These are phyloP conservation scores for Gracilariopsis chorda DNA, from an alignment of 23 red algal genomes.

Conservation along the genomic window DNA sequence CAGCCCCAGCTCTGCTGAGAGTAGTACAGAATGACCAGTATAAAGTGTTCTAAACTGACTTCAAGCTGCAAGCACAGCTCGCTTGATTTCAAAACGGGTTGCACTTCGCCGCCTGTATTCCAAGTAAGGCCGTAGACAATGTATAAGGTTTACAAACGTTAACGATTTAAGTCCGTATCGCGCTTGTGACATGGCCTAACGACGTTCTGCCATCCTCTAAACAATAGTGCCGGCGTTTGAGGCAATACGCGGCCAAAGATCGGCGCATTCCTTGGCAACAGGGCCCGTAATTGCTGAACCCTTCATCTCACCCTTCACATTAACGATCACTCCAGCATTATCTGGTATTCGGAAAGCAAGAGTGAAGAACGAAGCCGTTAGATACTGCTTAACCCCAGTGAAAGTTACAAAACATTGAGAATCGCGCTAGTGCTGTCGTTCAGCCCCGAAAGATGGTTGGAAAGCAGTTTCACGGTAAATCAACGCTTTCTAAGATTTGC, in stretches of 20 bases:
- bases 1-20: too few relatives aligned
- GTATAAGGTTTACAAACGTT: too few relatives aligned
- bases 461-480: neutral
- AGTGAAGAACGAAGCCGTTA: neutral
- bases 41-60: too few relatives aligned
- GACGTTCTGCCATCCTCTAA: too few relatives aligned
- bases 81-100: too few relatives aligned
- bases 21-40: too few relatives aligned
- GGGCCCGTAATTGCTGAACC: conserved; percentile 97
- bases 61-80: too few relatives aligned
- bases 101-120: too few relatives aligned
- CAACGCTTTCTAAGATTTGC: conserved; percentile 10
- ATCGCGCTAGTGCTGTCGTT: neutral
- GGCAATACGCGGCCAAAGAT: conserved; percentile 98
- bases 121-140: too few relatives aligned
- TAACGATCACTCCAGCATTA: conserved; percentile 99
- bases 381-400: too few relatives aligned
- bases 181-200: too few relatives aligned
- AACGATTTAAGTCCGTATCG: too few relatives aligned
- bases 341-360: conserved; percentile 44
- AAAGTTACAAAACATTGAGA: neutral
- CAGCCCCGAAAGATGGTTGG: conserved; percentile 98
- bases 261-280: conserved; percentile 98
- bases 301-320: conserved; percentile 99
- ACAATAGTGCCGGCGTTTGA: conserved; percentile 86